Evolutionary conservation across 148 eudicot genomes (phyloP), one percentile per base, ranked within the genome.

Genomic region (Silene uniflora): DNA sequence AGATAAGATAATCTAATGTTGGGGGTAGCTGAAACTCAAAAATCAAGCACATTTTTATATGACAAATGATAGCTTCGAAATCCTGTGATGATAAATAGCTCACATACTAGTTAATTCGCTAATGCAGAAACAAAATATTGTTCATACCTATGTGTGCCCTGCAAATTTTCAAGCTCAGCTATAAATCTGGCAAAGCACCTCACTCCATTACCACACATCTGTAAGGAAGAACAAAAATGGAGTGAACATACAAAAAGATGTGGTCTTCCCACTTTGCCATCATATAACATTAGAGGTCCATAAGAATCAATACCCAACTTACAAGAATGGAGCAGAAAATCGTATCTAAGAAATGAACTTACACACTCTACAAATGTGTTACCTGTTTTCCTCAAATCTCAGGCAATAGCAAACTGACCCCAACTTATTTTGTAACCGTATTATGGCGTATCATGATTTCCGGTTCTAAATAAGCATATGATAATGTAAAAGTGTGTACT

Each of bases 121-220:
- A 11, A 24, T 52, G 59, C 46, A 9, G 60, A 11, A 23, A 25
- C 7, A 10, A 67, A 8, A 44, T 47, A n/a, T 7, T 27, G 69
- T 60, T 46, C 55, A 23, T 69, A 96, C 98, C 99, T 91, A 72
- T 88, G 87, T 62, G 65, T 91, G n/a, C 99, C 98, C 32, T 86
- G 84, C 46, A 91, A 80, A 76, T 88, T 87, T 47, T 92, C 90
- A 69, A 96, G 93, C 85, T 89, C 97, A 6, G 94, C 86, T 72
- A 96, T 88, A 75, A 85, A 96, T 88, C 90, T 89, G 78, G 98
- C 99, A 84, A 96, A 92, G 94, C 98, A 96, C 74, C 98, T 84
- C 59, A 92, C 90, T 82, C 99, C 99, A 83, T 92, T 96, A 69
- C 99, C 99, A 78, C 99, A 96, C 99, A 96, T 96, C 99, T 96